Conservation (phyloP, 176 grass and related monocot species). For the Avena insularis region DNA sequence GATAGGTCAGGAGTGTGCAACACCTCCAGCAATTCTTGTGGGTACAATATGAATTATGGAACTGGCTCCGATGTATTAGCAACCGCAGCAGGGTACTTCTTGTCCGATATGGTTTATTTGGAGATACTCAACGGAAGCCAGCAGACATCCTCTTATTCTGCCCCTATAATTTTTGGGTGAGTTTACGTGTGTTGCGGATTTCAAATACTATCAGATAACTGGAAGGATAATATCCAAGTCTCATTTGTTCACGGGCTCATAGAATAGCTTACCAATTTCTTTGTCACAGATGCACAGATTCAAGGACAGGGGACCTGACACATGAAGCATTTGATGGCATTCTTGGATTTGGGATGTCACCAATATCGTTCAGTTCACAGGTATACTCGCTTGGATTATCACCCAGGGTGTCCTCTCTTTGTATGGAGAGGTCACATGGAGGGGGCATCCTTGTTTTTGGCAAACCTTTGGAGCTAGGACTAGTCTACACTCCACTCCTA, state of each 20-base stretch:
- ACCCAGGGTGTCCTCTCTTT: neutral
- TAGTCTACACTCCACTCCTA: neutral
- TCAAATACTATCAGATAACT: neutral
- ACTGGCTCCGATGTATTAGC: neutral
- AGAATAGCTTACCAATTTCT: neutral
- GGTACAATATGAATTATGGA: neutral
- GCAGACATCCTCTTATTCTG: neutral
- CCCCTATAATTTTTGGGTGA: neutral
- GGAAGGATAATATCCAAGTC: neutral
- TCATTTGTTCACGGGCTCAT: neutral
- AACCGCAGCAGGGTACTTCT: neutral
- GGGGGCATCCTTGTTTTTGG: neutral
- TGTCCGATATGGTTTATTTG: neutral
- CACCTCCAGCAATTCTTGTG: neutral
- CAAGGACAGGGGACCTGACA: neutral
- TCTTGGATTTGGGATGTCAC: neutral
- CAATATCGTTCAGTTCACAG: neutral
- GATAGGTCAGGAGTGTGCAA: neutral
- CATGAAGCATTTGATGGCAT: neutral
- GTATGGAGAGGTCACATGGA: neutral
- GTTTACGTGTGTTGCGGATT: neutral
- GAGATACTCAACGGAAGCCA: neutral
- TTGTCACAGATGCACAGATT: neutral
- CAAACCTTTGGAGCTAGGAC: neutral
- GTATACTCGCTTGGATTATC: neutral